phyloP scores from a whole-genome alignment of 2,329 filamentous ascomycete genomes.

The Hypoxylon sp. region DNA sequence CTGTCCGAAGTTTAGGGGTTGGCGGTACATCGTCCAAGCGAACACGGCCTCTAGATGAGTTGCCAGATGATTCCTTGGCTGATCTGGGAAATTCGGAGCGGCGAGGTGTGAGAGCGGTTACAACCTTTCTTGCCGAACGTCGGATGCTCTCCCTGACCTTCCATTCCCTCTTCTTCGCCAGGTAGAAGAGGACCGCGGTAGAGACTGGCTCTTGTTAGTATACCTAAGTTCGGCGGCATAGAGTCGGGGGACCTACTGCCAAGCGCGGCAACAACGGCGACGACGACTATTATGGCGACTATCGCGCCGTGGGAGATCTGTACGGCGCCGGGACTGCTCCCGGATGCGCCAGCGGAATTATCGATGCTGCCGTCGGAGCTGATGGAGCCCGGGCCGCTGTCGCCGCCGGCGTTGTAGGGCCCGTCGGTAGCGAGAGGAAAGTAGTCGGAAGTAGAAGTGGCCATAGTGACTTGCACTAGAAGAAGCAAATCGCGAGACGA shows the following conservation, averaged over 20 bases:
- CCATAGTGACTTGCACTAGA: conserved; percentile 48
- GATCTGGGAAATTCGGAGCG: conserved; percentile 67
- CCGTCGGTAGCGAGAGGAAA: conserved; percentile 56
- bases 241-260: conserved; percentile 65
- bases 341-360: conserved; percentile 70
- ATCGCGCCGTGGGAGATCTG: conserved; percentile 73
- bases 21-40: conserved; percentile 65
- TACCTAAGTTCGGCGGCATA: not conserved
- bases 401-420: conserved; percentile 47
- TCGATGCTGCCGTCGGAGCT: conserved; percentile 52
- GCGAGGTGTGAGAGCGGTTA: conserved; percentile 68
- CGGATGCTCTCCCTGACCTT: conserved; percentile 76
- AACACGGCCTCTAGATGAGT: conserved; percentile 51
- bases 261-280: conserved; percentile 70
- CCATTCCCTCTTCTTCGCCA: conserved; percentile 88
- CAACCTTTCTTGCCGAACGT: conserved; percentile 70
- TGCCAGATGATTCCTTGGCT: conserved; percentile 54
- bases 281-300: conserved; percentile 77
- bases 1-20: conserved; percentile 61
- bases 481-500: conserved; percentile 7
- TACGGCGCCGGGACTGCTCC: conserved; percentile 66
- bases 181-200: conserved; percentile 74
- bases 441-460: conserved; percentile 47
- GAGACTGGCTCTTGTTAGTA: conserved; percentile 56
- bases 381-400: conserved; percentile 45